Evolutionary conservation across 768 basidiomycete genomes (phyloP).

Genomic region (Coprinopsis marcescibilis): DNA sequence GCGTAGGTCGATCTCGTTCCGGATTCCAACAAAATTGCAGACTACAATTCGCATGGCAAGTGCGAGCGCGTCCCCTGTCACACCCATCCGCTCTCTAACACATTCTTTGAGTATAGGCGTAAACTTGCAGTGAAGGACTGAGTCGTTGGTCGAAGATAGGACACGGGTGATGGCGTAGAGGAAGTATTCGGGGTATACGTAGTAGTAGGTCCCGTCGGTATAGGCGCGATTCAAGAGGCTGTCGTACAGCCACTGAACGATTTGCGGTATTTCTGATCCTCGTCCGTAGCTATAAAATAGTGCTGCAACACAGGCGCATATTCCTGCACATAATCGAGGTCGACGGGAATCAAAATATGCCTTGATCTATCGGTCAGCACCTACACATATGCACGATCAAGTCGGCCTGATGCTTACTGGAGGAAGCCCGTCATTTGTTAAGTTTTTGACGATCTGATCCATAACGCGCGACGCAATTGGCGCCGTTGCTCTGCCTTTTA

Average conservation of each 20-base stretch:
- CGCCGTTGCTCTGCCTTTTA: constrained; percentile 24
- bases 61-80: constrained; percentile 45
- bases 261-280: constrained; percentile 36
- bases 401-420: no score
- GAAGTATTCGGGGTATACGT: constrained; percentile 46
- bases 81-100: constrained; percentile 44
- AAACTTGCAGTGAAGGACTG: constrained; percentile 30
- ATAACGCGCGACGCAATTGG: constrained; percentile 37
- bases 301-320: constrained; percentile 44
- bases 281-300: constrained; percentile 47
- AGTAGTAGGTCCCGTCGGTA: constrained; percentile 50
- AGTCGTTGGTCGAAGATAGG: constrained; percentile 27
- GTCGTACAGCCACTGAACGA: constrained; percentile 43
- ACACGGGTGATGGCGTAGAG: constrained; percentile 47
- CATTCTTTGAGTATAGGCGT: constrained; percentile 38
- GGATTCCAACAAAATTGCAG: constrained; percentile 34
- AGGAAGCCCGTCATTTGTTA: constrained; percentile 45
- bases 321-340: constrained; percentile 48
- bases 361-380: no score
- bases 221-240: constrained; percentile 49
- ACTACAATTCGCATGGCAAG: constrained; percentile 52
- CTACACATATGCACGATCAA: no score
- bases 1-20: constrained; percentile 38
- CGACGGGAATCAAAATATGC: constrained; percentile 48
- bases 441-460: constrained; percentile 52